Evolutionary conservation across 2,329 filamentous ascomycete species (phyloP), one percentile per base, ranked within the genome.

Genomic region (Cercospora sesami): DNA sequence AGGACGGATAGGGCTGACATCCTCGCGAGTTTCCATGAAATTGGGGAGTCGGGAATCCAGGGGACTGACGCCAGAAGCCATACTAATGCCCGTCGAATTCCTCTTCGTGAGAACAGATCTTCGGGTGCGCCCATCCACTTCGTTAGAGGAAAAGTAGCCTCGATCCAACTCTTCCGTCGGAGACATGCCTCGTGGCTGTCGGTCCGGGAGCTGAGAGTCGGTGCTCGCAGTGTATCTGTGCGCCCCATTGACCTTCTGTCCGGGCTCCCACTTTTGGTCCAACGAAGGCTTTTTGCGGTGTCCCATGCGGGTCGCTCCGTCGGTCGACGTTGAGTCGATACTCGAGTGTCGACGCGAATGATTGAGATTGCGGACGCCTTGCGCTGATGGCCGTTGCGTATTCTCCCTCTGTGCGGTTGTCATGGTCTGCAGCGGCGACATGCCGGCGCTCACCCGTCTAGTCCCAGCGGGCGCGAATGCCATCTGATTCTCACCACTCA

Each of bases 61-160:
- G 2, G 75, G 73, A 30, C 70, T 75, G 39, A 69, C 67, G 3
- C 66, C 58, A 42, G 33, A 31, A 30, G 51, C 21, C 21, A 36
- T 53, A 21, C 68, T 75, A 36, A 68, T 65, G 5, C 67, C 53
- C 6, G 72, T 82, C 21, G 82, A 81, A 69, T 80, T 80, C 69
- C 95, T 96, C 79, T 92, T 92, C 26, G 79, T 78, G 71, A 97
- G 83, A 58, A 95, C 84, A 76, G 93, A 96, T 63, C 68, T 69
- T 10, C 70, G 66, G 6, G 57, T 45, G 26, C 70, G 60, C 14
- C 66, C 63, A 31, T 97, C 93, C 10, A 89, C 84, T 75, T 98
- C 94, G 16, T 91, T 91, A 3, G 94, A 93, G 7, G 94, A 97
- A 77, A 97, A 97, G 79, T 98, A 98, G 26, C 94, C 94, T 39